Evolutionary conservation across 192 early-diverging fungal genomes (phyloP).

Genomic region (Hyaloraphidium curvatum): DNA sequence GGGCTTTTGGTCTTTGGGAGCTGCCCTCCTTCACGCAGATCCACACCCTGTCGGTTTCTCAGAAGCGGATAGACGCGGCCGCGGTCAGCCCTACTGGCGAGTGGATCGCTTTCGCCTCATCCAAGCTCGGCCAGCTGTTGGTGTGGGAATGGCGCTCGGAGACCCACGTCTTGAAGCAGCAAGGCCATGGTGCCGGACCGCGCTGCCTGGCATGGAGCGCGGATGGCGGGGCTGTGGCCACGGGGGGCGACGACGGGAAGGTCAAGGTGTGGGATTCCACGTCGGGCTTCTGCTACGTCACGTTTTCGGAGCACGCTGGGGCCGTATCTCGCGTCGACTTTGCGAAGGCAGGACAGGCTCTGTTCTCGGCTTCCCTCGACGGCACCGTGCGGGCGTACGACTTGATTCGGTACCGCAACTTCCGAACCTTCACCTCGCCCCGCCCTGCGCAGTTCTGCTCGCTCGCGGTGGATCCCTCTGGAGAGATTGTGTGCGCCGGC

Average conservation of each 20-base stretch:
- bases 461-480: constrained; percentile 85
- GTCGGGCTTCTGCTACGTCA: constrained; percentile 95
- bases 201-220: constrained; percentile 68
- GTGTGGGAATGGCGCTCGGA: constrained; percentile 99
- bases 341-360: constrained; percentile 76
- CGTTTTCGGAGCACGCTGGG: constrained; percentile 79
- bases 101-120: constrained; percentile 92
- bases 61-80: constrained; percentile 74
- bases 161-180: constrained; percentile 96
- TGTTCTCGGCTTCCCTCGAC: constrained; percentile 87
- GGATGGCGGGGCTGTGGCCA: constrained; percentile 85
- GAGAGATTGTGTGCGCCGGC: constrained; percentile 92
- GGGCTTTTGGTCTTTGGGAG: constrained; percentile 97
- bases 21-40: constrained; percentile 83
- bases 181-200: constrained; percentile 94
- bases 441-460: constrained; percentile 86
- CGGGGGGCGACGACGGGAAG: constrained; percentile 92
- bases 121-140: constrained; percentile 79
- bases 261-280: constrained; percentile 95
- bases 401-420: constrained; percentile 92
- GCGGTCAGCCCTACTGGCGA: constrained; percentile 81
- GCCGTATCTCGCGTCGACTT: constrained; percentile 70
- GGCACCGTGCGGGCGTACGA: constrained; percentile 98
- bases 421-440: constrained; percentile 90
- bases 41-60: constrained; percentile 90